phyloP scores from a whole-genome alignment of 208 protist genomes.

The Leishmania mexicana region DNA sequence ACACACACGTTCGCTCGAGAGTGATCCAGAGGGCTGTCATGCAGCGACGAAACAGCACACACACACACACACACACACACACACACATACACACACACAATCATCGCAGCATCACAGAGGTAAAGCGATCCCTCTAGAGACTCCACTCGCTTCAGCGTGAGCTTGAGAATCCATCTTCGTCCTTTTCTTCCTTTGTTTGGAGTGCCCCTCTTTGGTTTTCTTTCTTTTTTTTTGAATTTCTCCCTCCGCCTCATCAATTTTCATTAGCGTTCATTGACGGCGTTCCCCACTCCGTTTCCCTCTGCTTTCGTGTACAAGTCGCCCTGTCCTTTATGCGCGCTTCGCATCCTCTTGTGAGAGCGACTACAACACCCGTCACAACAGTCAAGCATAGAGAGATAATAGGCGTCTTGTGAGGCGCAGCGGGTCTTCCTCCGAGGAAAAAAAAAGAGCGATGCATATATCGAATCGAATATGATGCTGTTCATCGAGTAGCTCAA shows the following conservation, averaged over 20 bases:
- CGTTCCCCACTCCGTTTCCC: not conserved
- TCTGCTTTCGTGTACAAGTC: not conserved
- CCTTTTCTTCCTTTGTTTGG: not conserved
- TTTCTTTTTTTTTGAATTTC: not conserved
- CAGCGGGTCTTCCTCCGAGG: not conserved
- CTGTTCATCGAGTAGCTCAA: not conserved
- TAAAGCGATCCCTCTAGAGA: not conserved
- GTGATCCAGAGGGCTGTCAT: not conserved
- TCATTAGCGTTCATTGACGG: constrained; percentile 1
- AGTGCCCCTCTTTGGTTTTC: not conserved
- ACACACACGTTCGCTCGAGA: not conserved
- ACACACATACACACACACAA: not conserved
- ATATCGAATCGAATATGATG: not conserved
- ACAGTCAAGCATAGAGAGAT: not conserved
- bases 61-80: not conserved
- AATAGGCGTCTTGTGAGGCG: not conserved
- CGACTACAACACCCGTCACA: not conserved
- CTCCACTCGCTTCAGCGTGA: not conserved
- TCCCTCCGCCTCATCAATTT: not conserved
- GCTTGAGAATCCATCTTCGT: not conserved
- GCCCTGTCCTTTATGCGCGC: not conserved
- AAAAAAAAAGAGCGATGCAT: not conserved
- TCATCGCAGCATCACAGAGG: constrained; percentile 1
- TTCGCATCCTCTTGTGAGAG: constrained; percentile 7
- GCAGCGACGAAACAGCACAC: not conserved